These are phyloP conservation scores for Austropuccinia psidii DNA, from an alignment of 1,284 basidiomycete species.

Conservation along the genomic window DNA sequence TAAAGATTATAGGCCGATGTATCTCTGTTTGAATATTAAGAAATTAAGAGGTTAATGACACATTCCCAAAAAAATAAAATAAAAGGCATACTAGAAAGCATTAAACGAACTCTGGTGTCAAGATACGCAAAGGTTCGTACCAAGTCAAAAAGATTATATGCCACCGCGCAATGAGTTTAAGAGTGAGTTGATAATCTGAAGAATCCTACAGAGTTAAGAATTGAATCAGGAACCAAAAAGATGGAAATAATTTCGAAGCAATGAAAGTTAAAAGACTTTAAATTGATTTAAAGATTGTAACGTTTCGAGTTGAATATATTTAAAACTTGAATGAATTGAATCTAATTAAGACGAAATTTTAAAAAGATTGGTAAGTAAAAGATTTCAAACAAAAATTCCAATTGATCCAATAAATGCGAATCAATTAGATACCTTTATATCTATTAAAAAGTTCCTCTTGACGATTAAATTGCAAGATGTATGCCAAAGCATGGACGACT, in stretches of 20 bases:
- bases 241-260: not conserved
- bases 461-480: not conserved
- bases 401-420: not conserved
- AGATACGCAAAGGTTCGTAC: conserved; percentile 26
- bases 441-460: conserved; percentile 28
- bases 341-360: not conserved
- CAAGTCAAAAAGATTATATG: conserved; percentile 31
- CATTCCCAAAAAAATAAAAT: not conserved
- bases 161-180: conserved; percentile 26
- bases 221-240: not conserved
- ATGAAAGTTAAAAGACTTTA: not conserved
- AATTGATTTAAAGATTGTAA: not conserved
- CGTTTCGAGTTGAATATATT: conserved; percentile 19
- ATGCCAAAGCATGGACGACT: not conserved
- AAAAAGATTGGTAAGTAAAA: not conserved
- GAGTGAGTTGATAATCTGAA: not conserved
- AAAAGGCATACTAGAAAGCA: not conserved
- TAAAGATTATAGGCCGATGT: conserved; percentile 1
- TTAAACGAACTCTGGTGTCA: conserved; percentile 12
- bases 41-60: not conserved
- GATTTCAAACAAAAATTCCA: not conserved
- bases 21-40: not conserved
- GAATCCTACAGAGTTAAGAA: conserved; percentile 10
- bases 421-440: conserved; percentile 10
- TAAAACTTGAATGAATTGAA: not conserved